Conservation (phyloP, 257 asterid genomes). For the Marsdenia floribunda region DNA sequence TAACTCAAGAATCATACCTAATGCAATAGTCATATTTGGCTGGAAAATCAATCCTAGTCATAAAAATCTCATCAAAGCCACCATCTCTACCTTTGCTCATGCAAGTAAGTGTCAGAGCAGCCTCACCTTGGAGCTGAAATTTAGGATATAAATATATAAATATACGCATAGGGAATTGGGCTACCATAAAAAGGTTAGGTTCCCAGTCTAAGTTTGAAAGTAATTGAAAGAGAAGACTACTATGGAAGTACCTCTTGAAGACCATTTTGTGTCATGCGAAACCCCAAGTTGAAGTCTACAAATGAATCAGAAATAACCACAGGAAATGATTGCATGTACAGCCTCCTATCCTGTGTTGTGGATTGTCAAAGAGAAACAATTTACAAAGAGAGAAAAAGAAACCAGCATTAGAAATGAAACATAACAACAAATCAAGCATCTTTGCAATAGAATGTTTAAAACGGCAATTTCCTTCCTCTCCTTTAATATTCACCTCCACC, state of each 20-base stretch:
- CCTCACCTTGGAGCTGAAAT: conserved; percentile 70
- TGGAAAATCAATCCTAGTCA: conserved; percentile 69
- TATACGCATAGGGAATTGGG: no score
- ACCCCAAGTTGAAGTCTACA: conserved; percentile 68
- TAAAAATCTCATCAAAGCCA: conserved; percentile 81
- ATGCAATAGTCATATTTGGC: conserved; percentile 79
- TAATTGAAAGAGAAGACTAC: neutral
- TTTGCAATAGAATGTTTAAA: neutral
- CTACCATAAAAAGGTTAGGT: neutral
- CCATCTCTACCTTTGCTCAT: conserved; percentile 67
- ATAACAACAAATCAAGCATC: neutral
- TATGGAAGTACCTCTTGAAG: conserved; percentile 62
- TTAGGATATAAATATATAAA: neutral
- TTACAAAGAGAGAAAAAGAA: neutral
- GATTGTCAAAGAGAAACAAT: conserved; percentile 9
- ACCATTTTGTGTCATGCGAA: conserved; percentile 77
- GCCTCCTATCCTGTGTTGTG: conserved; percentile 58
- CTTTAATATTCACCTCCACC: neutral
- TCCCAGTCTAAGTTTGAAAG: neutral
- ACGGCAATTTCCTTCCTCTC: neutral
- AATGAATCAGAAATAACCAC: conserved; percentile 64
- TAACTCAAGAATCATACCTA: conserved; percentile 38
- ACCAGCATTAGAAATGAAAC: neutral
- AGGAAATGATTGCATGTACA: conserved; percentile 58
- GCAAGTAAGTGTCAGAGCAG: conserved; percentile 64